Evolutionary conservation across 2,329 filamentous ascomycete species (phyloP), one percentile per base, ranked within the genome.

Genomic region (Penicillium expansum): DNA sequence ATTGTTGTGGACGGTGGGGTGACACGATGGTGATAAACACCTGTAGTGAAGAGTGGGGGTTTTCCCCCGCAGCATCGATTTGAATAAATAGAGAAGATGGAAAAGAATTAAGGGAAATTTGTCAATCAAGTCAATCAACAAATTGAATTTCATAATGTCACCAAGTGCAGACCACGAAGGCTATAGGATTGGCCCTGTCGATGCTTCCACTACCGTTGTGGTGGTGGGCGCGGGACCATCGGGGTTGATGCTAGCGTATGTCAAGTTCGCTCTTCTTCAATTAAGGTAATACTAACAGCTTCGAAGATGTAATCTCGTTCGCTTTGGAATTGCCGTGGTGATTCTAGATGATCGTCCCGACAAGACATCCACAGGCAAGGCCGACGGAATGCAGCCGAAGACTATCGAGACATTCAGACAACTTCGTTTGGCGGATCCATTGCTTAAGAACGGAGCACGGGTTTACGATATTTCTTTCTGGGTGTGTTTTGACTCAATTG

Each of bases 401-500:
- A 88, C 87, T 1, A 89, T 92, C 65, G 88, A 91, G 76, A 91
- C 88, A 0, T 83, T 91, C 65, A 83, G 84, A 60, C 88, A 90
- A 74, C 85, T 91, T 78, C 80, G 87, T 33, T 75, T 91, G n/a
- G 86, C 84, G n/a, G 87, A 90, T 61, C 77, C 83, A 1, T 73
- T 91, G 30, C 73, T 91, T 41, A 83, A 83, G 60, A 82, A 86
- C 64, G 88, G 86, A 30, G 87, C 87, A 48, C 84, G 83, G 44
- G 84, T 91, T 43, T 89, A 88, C 72, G 88, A 91, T 67, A 91
- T 91, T 58, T 81, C 85, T 42, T 90, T 90, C 70, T 91, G 88
- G 87, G 80, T 84, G 69, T 14, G 27, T 3, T 30, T 5, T 13
- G 4, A 14, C 3, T 18, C 14, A 13, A 5, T 11, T 27, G n/a